Percentiles rank a stretch among this genome's conserved stretches.
Evolutionary conservation across 345 rosid genomes (phyloP).

Genomic region (Odontarrhena argentea): DNA sequence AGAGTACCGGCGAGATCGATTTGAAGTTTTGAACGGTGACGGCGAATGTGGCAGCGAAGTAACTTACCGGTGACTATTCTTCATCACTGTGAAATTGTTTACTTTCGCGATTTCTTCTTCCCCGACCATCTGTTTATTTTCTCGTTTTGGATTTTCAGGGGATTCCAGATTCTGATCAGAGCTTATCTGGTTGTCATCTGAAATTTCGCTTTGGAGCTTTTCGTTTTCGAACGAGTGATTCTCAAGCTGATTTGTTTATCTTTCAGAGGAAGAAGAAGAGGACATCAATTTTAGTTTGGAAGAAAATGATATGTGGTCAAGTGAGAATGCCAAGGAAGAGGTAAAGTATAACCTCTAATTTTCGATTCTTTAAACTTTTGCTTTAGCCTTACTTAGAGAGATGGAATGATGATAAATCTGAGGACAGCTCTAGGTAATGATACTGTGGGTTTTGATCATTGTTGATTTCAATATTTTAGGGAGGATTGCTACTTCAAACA

Average conservation of each 20-base stretch:
- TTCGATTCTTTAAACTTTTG: not conserved
- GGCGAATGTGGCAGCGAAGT: conserved; percentile 65
- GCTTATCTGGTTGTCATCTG: conserved; percentile 57
- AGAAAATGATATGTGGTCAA: conserved; percentile 44
- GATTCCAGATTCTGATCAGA: conserved; percentile 62
- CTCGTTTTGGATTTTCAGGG: conserved; percentile 42
- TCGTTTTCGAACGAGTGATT: conserved; percentile 13
- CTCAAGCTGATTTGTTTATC: conserved; percentile 10
- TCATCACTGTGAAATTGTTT: not conserved
- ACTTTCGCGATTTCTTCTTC: not conserved
- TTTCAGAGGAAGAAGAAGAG: conserved; percentile 60
- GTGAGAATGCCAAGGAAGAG: conserved; percentile 45
- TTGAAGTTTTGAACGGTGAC: conserved; percentile 18
- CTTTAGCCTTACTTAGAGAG: not conserved
- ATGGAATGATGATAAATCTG: conserved; percentile 1
- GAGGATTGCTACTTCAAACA: conserved; percentile 60
- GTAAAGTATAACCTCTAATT: conserved; percentile 31
- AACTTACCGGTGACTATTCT: conserved; percentile 37
- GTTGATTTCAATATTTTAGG: conserved; percentile 48
- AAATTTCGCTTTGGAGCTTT: not conserved
- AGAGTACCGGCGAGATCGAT: conserved; percentile 27
- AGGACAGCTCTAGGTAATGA: conserved; percentile 5
- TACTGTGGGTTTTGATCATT: conserved; percentile 17
- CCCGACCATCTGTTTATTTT: not conserved
- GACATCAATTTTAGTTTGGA: conserved; percentile 40